Evolutionary conservation across 2,329 filamentous ascomycete genomes (phyloP).

Genomic region (Chrysoporthe deuterocubensis): DNA sequence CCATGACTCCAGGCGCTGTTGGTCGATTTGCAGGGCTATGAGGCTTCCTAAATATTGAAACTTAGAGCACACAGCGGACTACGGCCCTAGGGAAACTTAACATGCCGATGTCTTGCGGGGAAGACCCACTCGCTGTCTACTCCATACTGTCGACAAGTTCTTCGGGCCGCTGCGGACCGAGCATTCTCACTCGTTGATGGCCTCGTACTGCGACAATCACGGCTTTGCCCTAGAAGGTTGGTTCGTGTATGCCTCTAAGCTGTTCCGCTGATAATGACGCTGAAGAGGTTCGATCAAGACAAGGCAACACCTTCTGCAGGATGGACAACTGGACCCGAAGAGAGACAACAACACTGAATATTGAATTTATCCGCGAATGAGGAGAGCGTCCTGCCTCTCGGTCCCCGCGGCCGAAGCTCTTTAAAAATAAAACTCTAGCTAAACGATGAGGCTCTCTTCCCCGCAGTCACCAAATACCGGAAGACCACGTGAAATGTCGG

Average conservation of each 20-base stretch:
- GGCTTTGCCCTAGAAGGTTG: no score
- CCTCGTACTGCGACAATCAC: not conserved
- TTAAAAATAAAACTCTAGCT: not conserved
- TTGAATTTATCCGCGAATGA: conserved; percentile 8
- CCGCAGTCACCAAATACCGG: not conserved
- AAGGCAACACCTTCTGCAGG: not conserved
- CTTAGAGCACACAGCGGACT: no score
- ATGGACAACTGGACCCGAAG: not conserved
- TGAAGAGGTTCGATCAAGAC: not conserved
- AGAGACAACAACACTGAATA: not conserved
- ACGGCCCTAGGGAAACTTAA: no score
- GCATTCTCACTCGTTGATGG: not conserved
- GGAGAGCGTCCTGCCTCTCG: not conserved
- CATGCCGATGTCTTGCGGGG: not conserved
- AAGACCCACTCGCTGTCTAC: not conserved
- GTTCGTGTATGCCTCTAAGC: not conserved
- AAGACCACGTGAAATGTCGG: not conserved
- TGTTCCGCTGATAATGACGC: not conserved
- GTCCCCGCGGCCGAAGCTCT: not conserved
- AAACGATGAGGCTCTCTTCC: not conserved
- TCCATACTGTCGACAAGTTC: not conserved
- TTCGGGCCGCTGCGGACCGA: conserved; percentile 11
- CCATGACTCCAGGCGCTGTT: no score
- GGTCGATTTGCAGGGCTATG: no score
- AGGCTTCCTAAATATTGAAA: no score